These are phyloP conservation scores for Amylocarpus encephaloides DNA, from an alignment of 2,329 filamentous ascomycete species.

Conservation along the genomic window DNA sequence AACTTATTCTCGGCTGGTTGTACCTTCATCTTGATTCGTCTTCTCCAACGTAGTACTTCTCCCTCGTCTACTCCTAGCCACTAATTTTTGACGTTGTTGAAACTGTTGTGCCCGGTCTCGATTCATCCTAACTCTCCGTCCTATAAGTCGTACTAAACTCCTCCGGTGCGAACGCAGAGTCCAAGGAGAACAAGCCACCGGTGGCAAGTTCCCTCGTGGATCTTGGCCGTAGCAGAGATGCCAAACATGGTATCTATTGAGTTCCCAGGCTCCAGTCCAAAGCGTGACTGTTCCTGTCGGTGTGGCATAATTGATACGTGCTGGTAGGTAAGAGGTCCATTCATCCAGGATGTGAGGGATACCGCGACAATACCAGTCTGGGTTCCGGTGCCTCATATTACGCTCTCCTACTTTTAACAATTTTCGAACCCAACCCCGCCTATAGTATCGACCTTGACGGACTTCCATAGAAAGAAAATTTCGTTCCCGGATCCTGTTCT, in stretches of 20 bases:
- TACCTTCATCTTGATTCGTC: too few relatives aligned
- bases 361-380: background rate
- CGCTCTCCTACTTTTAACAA: background rate
- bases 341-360: background rate
- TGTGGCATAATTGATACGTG: background rate
- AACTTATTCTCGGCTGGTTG: too few relatives aligned
- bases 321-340: background rate
- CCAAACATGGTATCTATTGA: background rate
- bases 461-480: background rate
- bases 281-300: background rate
- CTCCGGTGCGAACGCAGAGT: too few relatives aligned
- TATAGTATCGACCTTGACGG: background rate
- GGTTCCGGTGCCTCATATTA: background rate
- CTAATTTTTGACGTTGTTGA: too few relatives aligned
- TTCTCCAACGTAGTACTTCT: too few relatives aligned
- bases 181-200: too few relatives aligned
- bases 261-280: background rate
- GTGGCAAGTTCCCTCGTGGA: too few relatives aligned
- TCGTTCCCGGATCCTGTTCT: too few relatives aligned
- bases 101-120: too few relatives aligned
- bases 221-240: background rate
- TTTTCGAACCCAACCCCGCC: background rate
- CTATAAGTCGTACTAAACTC: too few relatives aligned
- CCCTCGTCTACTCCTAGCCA: too few relatives aligned
- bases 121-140: too few relatives aligned